Conservation (phyloP, 2,329 filamentous ascomycete genomes). For the Colletotrichum sp. region DNA sequence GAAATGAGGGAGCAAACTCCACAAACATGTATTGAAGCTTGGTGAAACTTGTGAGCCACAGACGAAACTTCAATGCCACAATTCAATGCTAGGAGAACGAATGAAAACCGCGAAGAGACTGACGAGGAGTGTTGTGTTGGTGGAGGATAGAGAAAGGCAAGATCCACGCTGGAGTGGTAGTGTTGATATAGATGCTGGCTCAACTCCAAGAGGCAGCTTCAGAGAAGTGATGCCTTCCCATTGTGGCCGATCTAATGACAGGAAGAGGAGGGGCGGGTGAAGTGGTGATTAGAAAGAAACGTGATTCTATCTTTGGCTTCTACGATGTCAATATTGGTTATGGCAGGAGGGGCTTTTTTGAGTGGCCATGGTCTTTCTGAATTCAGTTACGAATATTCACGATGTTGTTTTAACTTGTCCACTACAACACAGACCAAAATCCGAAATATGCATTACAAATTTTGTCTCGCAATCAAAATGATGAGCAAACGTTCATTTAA, state of each 20-base stretch:
- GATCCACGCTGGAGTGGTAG: background rate
- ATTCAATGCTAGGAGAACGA: background rate
- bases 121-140: background rate
- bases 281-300: background rate
- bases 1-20: background rate
- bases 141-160: background rate
- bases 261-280: background rate
- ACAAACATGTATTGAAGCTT: background rate
- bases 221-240: background rate
- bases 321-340: background rate
- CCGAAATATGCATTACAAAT: rapidly evolving
- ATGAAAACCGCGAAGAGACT: background rate
- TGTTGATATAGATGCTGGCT: background rate
- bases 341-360: background rate
- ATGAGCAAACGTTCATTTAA: background rate
- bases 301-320: background rate
- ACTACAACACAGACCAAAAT: background rate
- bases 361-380: background rate
- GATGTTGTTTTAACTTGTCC: background rate
- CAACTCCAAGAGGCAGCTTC: background rate
- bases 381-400: background rate
- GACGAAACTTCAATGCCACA: background rate
- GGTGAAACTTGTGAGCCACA: background rate
- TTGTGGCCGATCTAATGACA: background rate
- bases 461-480: background rate